Evolutionary conservation across 2,329 filamentous ascomycete genomes (phyloP), one percentile per base, ranked within the genome.

Genomic region (Aspergillus sp.): DNA sequence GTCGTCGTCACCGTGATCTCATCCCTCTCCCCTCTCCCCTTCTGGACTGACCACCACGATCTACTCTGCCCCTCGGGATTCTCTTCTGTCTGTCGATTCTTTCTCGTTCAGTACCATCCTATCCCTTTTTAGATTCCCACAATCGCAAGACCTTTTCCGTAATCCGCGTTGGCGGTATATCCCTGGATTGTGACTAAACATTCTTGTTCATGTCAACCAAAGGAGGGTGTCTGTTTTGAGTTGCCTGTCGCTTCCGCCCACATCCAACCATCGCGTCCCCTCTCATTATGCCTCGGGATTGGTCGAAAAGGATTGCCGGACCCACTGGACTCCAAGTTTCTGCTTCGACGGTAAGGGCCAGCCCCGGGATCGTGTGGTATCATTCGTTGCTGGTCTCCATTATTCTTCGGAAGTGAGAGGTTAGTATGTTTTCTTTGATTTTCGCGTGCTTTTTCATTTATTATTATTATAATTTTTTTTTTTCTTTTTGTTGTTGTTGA

Each of bases 1-100:
- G 62, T 64, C 66, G 64, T 70, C 68, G 67, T 71, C 68, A 71
- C 67, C 61, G 65, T 71, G 68, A 71, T 67, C 65, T 71, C 67
- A 69, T 70, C 54, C 50, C 36, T 38, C 40, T 33, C 45, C 32
- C 32, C 46, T 35, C 46, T 14, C 26, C 48, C 47, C 33, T 41
- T 42, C 46, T 26, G 14, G 17, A 17, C 24, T 33, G 26, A 24
- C 30, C 13, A 9, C 43, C 43, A 45, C 22, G 11, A 30, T 32
- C 10, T 45, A 30, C 43, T 16, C 30, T 30, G n/a, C 43, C 43
- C 43, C 30, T 45, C 43, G 24, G 24, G 43, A 32, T 26, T 14
- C 8, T 30, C 24, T 16, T 43, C 22, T 40, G n/a, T 38, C 38
- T 41, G 35, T 48, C n/a, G 11, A 30, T 30, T 9, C 26, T 30